phyloP scores from a whole-genome alignment of 208 protist genomes.

The Crithidia mellificae region DNA sequence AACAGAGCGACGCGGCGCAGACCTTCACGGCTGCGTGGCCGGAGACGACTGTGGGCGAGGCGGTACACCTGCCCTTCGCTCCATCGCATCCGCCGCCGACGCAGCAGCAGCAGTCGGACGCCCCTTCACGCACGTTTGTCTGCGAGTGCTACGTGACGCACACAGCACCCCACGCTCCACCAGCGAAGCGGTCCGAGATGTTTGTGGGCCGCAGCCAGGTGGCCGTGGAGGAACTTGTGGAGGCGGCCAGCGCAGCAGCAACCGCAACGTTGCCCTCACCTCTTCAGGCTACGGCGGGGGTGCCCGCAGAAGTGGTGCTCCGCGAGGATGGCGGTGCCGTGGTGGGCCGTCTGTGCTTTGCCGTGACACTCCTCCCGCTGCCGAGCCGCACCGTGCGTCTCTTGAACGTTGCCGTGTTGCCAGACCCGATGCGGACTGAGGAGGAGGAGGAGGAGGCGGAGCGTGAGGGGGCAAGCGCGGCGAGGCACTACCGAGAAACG shows the following conservation, averaged over 20 bases:
- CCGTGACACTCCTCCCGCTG: conserved; percentile 5
- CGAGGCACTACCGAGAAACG: neutral
- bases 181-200: neutral
- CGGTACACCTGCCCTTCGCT: neutral
- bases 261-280: too few species aligned
- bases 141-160: conserved; percentile 17
- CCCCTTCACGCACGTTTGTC: neutral
- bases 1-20: neutral
- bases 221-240: neutral
- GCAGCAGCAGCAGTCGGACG: neutral
- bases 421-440: neutral
- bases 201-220: conserved; percentile 14
- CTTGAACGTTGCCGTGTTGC: neutral
- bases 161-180: neutral
- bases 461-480: neutral
- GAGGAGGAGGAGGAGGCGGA: neutral
- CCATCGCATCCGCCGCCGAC: too few species aligned
- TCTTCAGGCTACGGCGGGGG: neutral
- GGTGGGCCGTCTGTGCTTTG: conserved; percentile 9
- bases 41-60: neutral
- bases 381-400: conserved; percentile 15
- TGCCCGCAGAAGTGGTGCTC: conserved; percentile 1
- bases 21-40: conserved; percentile 13
- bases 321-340: conserved; percentile 10
- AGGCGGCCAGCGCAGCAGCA: neutral